phyloP scores from a whole-genome alignment of 1,284 basidiomycete genomes.

The Boletus calvinii region DNA sequence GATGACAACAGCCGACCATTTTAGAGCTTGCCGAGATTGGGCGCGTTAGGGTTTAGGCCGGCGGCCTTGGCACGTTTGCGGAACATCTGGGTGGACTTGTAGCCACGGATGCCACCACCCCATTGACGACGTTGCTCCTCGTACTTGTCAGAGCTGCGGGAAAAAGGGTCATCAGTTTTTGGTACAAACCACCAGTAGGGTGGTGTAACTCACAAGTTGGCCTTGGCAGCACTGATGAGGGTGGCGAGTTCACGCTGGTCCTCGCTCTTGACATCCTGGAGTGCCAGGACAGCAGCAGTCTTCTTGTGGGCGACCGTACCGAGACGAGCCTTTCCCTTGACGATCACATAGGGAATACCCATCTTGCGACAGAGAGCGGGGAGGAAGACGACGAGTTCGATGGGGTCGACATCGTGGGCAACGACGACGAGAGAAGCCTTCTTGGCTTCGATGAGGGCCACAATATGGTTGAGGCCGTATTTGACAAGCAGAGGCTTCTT shows the following conservation, averaged over 20 bases:
- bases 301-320: slow-evolving; percentile 98
- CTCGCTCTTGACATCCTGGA: slow-evolving; percentile 94
- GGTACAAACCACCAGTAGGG: neutral
- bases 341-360: slow-evolving; percentile 98
- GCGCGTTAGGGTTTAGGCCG: slow-evolving; percentile 60
- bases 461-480: slow-evolving; percentile 96
- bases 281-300: slow-evolving; percentile 87
- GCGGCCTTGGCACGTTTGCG: slow-evolving; percentile 92
- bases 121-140: slow-evolving; percentile 90
- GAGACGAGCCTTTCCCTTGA: slow-evolving; percentile 97
- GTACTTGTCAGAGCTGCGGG: slow-evolving; percentile 86
- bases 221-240: slow-evolving; percentile 92
- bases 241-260: slow-evolving; percentile 93
- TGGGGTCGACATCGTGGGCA: slow-evolving; percentile 98
- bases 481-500: slow-evolving; percentile 97
- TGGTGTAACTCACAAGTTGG: slow-evolving; percentile 81
- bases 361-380: slow-evolving; percentile 99
- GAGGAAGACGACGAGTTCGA: slow-evolving; percentile 97
- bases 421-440: slow-evolving; percentile 97
- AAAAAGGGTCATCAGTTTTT: slow-evolving; percentile 8
- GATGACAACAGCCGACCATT: neutral
- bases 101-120: slow-evolving; percentile 95
- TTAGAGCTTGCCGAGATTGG: slow-evolving; percentile 63
- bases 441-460: slow-evolving; percentile 95
- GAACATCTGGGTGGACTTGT: slow-evolving; percentile 91